Base-by-base conservation (phyloP, 257 asterid genomes). In the Fraxinus excelsior region DNA sequence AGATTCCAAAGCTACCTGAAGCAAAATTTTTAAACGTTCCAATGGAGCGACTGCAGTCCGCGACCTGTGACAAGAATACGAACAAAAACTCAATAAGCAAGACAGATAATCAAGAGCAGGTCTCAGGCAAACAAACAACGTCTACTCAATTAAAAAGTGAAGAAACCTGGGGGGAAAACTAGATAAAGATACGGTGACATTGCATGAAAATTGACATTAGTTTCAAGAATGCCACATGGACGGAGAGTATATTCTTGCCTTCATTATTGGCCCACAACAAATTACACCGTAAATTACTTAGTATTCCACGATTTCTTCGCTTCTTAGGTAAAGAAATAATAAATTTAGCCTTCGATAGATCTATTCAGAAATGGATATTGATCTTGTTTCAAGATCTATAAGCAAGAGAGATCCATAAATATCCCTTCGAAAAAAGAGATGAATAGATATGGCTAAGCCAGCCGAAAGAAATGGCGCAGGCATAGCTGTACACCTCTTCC, bases 41-140 rank as follows among this genome's bases (percentile, higher is more conserved):
- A 95, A 72, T 34, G 99, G 99, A 75, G 99, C 99, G 38, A 95
- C 99, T 64, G 99, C 97, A 68, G 98, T 95, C 46, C 99, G 92
- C 1, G 99, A 95, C 85, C 99, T 95, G 96, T 77, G 83, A 53
- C 64, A 53, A n/a, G 23, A 19, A 19, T 53, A 53, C 25, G 19
- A 51, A 19, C 26, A 19, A 53, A 53, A 6, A 53, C 2, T 53
- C 64, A 53, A 19, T 53, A 6, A 4, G 26, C 25, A 53, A 69
- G 53, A 40, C 70, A 70, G 7, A 19, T 19, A n/a, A 7, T 53
- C 26, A 53, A 53, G 26, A 53, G 11, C 23, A 53, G 64, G 19
- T 53, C 64, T 19, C 7, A 53, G 64, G 25, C 64, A 53, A 53
- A 53, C 23, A n/a, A 53, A 53, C 3, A 53, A 53, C 11, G 19